Evolutionary conservation across 805 yeast species (phyloP), one percentile per base, ranked within the genome.

Genomic region (Zygosaccharomyces kombuchaensis): DNA sequence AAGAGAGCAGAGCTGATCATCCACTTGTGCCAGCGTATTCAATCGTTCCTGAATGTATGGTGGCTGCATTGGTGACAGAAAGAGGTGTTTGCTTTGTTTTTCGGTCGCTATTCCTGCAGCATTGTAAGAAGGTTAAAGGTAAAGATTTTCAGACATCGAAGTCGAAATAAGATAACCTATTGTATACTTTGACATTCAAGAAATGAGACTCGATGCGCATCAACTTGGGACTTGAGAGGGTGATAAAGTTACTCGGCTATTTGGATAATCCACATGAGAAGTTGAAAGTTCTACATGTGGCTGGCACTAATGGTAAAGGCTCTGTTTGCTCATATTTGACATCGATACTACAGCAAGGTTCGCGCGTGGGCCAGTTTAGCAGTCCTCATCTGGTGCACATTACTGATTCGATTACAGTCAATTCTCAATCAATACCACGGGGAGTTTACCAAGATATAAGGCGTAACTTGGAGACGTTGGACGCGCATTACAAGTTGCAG

Each of bases 301-400:
- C 96, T 0, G 99, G 99, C 0, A 91, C 99, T 7, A 91, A 91
- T 60, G 99, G 99, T 0, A 91, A 91, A 60, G 99, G 99, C 0
- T 89, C 97, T 0, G 86, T 90, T 0, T 81, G 95, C 47, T 82
- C 96, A 0, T 90, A 89, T 60, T 47, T 93, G 7, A 74, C 88
- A 3, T 79, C 88, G 13, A 71, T 83, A 2, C 64, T 90, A 21
- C 72, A 77, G 16, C 61, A 63, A 10, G 44, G 46, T 71, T 78
- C 17, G 69, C 41, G 23, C 14, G 65, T 81, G 43, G 98, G 98
- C 0, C 77, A 83, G 50, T 91, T 89, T 69, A 89, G 95, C 1
- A 84, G 95, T 3, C 99, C 99, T 1, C 96, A 90, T 66, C 63
- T 91, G 54, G 54, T 87, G 2, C 68, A 77, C 36, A 76, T 83